Evolutionary conservation across 345 rosid species (phyloP), one percentile per base, ranked within the genome.

Genomic region (Dovyalis caffra): DNA sequence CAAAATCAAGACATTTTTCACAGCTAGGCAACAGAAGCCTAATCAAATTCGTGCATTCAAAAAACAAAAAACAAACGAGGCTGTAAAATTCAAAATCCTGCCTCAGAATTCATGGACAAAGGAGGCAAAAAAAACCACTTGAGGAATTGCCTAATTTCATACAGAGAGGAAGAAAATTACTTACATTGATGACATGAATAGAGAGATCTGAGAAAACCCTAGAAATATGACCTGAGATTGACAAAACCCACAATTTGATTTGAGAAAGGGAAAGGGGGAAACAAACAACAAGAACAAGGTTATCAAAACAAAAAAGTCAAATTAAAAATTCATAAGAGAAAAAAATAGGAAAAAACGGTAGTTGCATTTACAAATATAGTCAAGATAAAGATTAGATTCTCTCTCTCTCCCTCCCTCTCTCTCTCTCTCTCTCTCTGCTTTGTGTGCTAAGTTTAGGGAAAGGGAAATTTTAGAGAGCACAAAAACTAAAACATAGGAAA

Each of bases 191-290:
- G 37, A 58, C 33, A 29, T 26, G 71, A 74, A 53, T 7, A 62
- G 40, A 38, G 74, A 73, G 82, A 81, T 76, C 89, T 35, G 71
- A 66, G 80, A 56, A 26, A 76, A 7, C 35, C 73, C 73, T 26
- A 73, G 53, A 58, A 70, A 73, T 37, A 64, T 63, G 70, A 51
- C 53, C 53, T 69, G 47, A 34, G 43, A 61, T 70, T 73, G 80
- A 76, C 74, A 84, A 84, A 82, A 84, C 89, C 90, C 63, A 76
- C 68, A 77, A 82, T 67, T 61, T 80, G 77, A 73, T 71, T 60
- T 33, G 38, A 38, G 68, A 43, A 60, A 40, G 40, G 23, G 40
- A 23, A 33, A 23, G 38, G 61, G 29, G 32, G 66, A 10, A 43
- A 26, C 11, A 26, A 56, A 47, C 29, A 49, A 31, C 37, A 70